phyloP scores from a whole-genome alignment of 106 monocot species.

The Dendrobium chrysotoxum region DNA sequence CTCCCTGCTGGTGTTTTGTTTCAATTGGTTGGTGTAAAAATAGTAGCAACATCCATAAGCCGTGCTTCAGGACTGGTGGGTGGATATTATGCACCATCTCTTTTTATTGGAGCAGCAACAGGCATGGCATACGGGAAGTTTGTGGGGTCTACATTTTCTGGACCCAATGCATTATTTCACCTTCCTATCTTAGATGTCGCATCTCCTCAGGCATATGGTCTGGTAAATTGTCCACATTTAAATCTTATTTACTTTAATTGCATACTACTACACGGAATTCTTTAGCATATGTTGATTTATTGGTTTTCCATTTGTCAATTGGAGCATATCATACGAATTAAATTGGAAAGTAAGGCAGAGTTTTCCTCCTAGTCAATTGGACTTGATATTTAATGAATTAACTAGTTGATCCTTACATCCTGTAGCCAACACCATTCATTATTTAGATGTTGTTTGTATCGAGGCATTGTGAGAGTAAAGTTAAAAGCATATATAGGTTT shows the following conservation, averaged over 20 bases:
- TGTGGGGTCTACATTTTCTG: constrained; percentile 31
- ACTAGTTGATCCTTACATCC: neutral
- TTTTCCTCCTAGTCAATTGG: neutral
- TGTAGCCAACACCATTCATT: neutral
- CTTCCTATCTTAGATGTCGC: constrained; percentile 69
- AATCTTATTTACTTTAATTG: neutral
- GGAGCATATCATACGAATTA: no score
- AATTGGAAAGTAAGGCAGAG: no score
- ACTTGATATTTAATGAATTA: neutral
- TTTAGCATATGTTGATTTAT: neutral
- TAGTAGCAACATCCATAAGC: constrained; percentile 67
- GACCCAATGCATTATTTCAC: constrained; percentile 45
- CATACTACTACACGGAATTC: neutral
- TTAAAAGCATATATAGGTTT: no score
- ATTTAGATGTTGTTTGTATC: neutral
- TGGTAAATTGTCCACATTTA: constrained; percentile 40
- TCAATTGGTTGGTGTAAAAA: constrained; percentile 87
- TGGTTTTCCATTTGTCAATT: no score
- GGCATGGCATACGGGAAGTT: constrained; percentile 95
- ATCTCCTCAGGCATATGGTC: constrained; percentile 93
- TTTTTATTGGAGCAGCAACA: constrained; percentile 96
- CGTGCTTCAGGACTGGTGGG: constrained; percentile 90
- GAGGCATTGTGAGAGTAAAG: no score
- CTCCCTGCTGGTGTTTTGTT: constrained; percentile 58
- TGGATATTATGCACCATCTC: constrained; percentile 96